These are phyloP conservation scores for Sclerotinia subarctica DNA, from an alignment of 2,329 filamentous ascomycete species.

Conservation along the genomic window DNA sequence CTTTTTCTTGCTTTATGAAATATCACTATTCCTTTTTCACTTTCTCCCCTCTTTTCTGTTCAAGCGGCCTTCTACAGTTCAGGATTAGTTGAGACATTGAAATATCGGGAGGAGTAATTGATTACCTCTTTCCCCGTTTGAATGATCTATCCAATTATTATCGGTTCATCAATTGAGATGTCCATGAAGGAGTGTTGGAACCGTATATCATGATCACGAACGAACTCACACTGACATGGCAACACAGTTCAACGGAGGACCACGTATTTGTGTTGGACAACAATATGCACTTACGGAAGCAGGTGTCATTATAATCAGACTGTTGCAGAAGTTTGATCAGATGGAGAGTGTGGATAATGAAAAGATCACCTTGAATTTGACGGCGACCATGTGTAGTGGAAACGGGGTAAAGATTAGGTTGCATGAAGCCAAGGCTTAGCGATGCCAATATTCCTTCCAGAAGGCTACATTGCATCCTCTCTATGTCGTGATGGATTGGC, in stretches of 20 bases:
- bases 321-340: slow-evolving; percentile 31
- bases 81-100: not conserved
- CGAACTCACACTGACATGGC: not conserved
- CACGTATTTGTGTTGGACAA: slow-evolving; percentile 41
- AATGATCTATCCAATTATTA: not conserved
- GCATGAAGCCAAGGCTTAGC: slow-evolving; percentile 7
- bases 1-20: not conserved
- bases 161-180: not conserved
- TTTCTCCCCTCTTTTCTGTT: not conserved
- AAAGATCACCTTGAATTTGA: slow-evolving; percentile 34
- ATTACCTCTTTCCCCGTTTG: not conserved
- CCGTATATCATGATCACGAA: not conserved
- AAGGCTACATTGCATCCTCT: too few species aligned
- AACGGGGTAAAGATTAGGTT: slow-evolving; percentile 39
- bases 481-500: not conserved
- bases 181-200: not conserved
- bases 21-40: not conserved
- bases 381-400: slow-evolving; percentile 35
- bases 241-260: slow-evolving; percentile 40
- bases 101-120: not conserved
- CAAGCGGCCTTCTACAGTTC: not conserved
- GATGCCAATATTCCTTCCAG: too few species aligned
- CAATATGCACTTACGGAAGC: slow-evolving; percentile 42
- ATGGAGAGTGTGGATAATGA: slow-evolving; percentile 37
- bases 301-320: slow-evolving; percentile 38